Evolutionary conservation across 345 rosid genomes (phyloP).

Genomic region (Salix suchowensis): DNA sequence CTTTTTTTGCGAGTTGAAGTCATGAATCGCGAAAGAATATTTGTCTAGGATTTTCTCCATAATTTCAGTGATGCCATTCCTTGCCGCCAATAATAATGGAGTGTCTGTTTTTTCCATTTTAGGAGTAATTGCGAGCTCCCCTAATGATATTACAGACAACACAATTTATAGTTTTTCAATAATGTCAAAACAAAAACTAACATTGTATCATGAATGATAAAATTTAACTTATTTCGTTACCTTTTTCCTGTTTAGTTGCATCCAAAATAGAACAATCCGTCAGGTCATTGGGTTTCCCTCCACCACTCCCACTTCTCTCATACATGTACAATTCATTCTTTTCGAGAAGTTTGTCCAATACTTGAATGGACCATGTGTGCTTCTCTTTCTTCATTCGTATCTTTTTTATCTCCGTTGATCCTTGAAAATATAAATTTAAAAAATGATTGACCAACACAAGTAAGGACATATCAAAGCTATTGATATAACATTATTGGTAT

Average conservation of each 20-base stretch:
- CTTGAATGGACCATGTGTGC: constrained; percentile 41
- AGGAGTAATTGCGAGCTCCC: no score
- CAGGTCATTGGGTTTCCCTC: background rate
- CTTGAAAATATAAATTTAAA: constrained; percentile 5
- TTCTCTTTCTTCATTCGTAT: constrained; percentile 33
- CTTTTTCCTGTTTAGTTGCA: no score
- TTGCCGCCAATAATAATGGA: constrained; percentile 29
- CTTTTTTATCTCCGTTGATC: constrained; percentile 29
- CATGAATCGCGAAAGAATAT: constrained; percentile 28
- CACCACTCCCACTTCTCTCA: constrained; percentile 20
- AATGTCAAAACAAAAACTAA: no score
- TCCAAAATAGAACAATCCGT: no score
- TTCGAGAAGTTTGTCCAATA: constrained; percentile 37
- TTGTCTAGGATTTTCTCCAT: constrained; percentile 24
- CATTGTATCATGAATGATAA: no score
- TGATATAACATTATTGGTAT: no score
- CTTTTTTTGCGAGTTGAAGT: constrained; percentile 23
- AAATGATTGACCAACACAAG: no score
- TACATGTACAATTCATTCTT: background rate
- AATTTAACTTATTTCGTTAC: no score
- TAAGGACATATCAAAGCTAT: no score
- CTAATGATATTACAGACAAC: no score
- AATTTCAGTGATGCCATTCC: constrained; percentile 29
- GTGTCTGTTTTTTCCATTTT: constrained; percentile 14
- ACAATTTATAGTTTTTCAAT: no score